Percentiles rank a stretch among this genome's conserved stretches.
phyloP scores from a whole-genome alignment of 2,329 filamentous ascomycete species.

The Apiospora sp. region DNA sequence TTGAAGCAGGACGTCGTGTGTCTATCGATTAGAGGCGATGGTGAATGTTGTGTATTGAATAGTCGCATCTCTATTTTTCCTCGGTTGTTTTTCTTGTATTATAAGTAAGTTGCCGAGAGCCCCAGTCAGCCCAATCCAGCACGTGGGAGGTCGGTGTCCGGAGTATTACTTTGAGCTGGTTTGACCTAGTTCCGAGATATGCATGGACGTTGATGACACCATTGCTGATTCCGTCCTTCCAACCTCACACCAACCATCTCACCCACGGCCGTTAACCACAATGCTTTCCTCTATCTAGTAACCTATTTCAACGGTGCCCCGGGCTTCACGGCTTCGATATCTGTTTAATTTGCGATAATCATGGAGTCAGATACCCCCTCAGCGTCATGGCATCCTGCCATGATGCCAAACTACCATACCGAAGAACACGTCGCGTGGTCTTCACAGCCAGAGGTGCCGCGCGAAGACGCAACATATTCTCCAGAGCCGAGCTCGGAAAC shows the following conservation, averaged over 20 bases:
- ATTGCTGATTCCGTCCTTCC: slow-evolving; percentile 22
- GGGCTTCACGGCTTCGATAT: slow-evolving; percentile 35
- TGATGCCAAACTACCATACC: slow-evolving; percentile 54
- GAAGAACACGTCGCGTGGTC: slow-evolving; percentile 23
- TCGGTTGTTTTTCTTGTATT: slow-evolving; percentile 18
- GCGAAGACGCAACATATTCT: slow-evolving; percentile 13
- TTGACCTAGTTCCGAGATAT: slow-evolving; percentile 9
- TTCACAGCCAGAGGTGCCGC: slow-evolving; percentile 27
- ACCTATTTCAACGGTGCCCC: slow-evolving; percentile 31
- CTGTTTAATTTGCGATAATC: slow-evolving; percentile 40
- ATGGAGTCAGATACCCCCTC: slow-evolving; percentile 54
- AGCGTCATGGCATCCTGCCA: slow-evolving; percentile 60
- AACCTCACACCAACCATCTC: slow-evolving; percentile 15
- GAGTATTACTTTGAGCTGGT: slow-evolving; percentile 13
- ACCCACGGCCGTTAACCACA: not conserved
- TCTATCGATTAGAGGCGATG: slow-evolving; percentile 12
- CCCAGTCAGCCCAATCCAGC: slow-evolving; percentile 9
- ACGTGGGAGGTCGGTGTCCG: slow-evolving; percentile 11
- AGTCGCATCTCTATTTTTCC: slow-evolving; percentile 1
- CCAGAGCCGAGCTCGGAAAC: slow-evolving; percentile 3
- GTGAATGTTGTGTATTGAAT: slow-evolving; percentile 17
- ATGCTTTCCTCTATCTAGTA: not conserved
- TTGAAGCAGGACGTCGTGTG: slow-evolving; percentile 10
- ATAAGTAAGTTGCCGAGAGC: slow-evolving; percentile 4
- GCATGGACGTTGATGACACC: slow-evolving; percentile 26